Evolutionary conservation across 306 rosid genomes (phyloP).

Genomic region (Biancaea sappan): DNA sequence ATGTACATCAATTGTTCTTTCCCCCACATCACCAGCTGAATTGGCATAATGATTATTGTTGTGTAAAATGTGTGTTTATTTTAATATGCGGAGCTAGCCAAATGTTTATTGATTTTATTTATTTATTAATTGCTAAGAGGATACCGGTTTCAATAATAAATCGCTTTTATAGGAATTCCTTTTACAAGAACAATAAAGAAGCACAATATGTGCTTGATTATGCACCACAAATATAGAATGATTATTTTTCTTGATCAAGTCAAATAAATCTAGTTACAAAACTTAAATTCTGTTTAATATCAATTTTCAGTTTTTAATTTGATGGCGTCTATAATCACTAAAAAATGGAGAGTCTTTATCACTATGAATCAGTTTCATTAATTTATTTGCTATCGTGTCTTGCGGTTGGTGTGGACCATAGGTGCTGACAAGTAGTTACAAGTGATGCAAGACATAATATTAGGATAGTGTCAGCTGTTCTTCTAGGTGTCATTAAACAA

Average conservation of each 20-base stretch:
- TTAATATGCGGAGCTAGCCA: constrained; percentile 1
- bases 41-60: constrained; percentile 2
- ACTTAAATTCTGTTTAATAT: constrained; percentile 25
- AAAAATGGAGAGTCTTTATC: constrained; percentile 18
- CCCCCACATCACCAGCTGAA: constrained; percentile 21
- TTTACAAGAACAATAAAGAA: neutral
- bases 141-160: neutral
- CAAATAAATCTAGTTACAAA: constrained; percentile 22
- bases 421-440: neutral
- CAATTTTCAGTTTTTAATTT: constrained; percentile 34
- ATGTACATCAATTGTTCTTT: constrained; percentile 5
- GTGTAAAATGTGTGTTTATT: constrained; percentile 1
- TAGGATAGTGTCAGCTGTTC: constrained; percentile 41
- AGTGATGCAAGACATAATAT: constrained; percentile 22
- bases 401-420: constrained; percentile 26
- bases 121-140: neutral
- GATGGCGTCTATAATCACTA: constrained; percentile 1
- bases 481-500: constrained; percentile 40
- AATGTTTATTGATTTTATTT: neutral
- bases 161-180: neutral
- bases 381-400: constrained; percentile 32
- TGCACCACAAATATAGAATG: neutral
- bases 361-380: constrained; percentile 18
- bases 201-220: neutral
- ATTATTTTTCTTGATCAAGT: constrained; percentile 25